Evolutionary conservation across 176 grass and related monocot genomes (phyloP).

Genomic region (Poa pratensis): DNA sequence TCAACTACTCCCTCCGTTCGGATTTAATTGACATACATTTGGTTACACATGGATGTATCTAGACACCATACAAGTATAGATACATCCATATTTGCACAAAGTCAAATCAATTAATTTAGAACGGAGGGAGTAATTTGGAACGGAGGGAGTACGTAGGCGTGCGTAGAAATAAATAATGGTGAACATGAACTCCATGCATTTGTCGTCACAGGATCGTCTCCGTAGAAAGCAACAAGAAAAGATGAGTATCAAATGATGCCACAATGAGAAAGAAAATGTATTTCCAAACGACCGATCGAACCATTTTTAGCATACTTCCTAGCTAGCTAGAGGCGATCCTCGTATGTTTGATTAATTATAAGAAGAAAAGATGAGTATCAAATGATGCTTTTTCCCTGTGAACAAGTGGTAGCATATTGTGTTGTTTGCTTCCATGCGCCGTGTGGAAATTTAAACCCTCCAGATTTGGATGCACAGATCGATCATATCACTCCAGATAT

Average conservation of each 20-base stretch:
- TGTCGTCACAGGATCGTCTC: background rate
- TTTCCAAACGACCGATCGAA: background rate
- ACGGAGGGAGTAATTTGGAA: no score
- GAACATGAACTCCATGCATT: background rate
- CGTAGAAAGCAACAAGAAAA: background rate
- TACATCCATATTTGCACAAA: no score
- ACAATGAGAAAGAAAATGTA: background rate
- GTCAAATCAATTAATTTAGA: no score
- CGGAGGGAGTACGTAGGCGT: background rate
- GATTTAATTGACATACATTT: no score
- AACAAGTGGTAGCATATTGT: background rate
- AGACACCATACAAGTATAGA: no score
- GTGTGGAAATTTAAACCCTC: background rate
- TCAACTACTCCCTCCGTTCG: no score
- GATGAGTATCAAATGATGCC: background rate
- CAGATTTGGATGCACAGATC: background rate
- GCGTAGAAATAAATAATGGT: background rate
- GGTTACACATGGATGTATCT: no score
- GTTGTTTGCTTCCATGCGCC: no score
- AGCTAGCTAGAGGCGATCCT: background rate
- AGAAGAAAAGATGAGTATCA: no score
- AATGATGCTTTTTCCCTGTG: background rate
- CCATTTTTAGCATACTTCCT: conserved; percentile 13
- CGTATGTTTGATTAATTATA: background rate
- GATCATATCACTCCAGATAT: background rate